These are phyloP conservation scores for Crithidia thermophila DNA, from an alignment of 208 protist genomes.

Conservation along the genomic window DNA sequence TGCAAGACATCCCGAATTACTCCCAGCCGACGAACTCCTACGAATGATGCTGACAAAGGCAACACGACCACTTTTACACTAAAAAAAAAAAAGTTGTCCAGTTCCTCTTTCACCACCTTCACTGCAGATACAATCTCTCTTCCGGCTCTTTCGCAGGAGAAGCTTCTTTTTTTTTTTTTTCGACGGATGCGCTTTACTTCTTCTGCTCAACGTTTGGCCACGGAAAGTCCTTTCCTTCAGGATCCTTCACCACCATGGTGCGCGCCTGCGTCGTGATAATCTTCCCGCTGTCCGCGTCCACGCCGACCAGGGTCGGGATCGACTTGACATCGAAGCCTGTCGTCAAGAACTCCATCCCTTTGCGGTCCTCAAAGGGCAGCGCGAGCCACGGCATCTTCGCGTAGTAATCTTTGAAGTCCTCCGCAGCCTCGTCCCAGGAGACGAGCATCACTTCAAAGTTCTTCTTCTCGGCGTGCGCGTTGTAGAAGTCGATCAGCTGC, in stretches of 20 bases:
- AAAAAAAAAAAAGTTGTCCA: no score
- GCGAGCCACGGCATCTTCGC: conserved; percentile 85
- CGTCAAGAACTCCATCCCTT: conserved; percentile 49
- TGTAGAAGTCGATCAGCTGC: conserved; percentile 83
- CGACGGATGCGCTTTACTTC: neutral
- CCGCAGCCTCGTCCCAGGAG: conserved; percentile 79
- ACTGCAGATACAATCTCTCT: no score
- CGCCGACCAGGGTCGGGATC: conserved; percentile 79
- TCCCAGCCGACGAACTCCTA: no score
- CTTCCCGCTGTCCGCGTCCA: conserved; percentile 78
- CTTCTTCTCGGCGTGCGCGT: conserved; percentile 59
- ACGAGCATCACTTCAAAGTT: conserved; percentile 91
- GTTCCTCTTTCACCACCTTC: no score
- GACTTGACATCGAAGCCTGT: conserved; percentile 65
- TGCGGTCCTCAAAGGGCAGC: conserved; percentile 61
- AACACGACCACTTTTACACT: no score
- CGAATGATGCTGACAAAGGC: no score
- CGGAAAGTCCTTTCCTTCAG: conserved; percentile 70
- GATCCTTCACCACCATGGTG: conserved; percentile 57
- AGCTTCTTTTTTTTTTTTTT: conserved; percentile 3
- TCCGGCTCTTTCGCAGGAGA: no score
- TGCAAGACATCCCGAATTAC: no score
- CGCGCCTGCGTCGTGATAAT: conserved; percentile 70
- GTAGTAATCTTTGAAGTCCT: conserved; percentile 80
- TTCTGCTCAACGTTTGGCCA: conserved; percentile 46